Conservation (phyloP, 805 yeast species). For the Jamesozyma hellenica region DNA sequence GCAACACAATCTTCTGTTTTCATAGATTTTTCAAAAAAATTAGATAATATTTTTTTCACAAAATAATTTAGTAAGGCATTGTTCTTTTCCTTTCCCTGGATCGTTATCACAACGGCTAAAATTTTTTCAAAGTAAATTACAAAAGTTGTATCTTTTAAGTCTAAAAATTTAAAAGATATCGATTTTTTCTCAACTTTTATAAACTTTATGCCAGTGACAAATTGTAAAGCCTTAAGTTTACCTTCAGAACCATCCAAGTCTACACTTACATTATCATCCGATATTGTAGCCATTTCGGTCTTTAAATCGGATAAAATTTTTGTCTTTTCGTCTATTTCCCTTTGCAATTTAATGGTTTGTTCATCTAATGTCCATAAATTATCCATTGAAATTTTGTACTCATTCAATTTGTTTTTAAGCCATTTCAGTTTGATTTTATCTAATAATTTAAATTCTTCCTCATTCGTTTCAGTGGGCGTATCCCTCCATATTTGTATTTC, state of each 20-base stretch:
- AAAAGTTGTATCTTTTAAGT: conserved; percentile 1
- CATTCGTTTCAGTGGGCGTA: conserved; percentile 6
- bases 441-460: conserved; percentile 7
- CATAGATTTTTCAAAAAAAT: not conserved
- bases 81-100: not conserved
- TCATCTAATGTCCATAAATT: conserved; percentile 5
- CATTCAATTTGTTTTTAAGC: conserved; percentile 10
- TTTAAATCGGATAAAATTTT: not conserved
- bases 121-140: not conserved
- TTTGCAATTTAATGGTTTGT: conserved; percentile 2
- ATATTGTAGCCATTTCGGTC: not conserved
- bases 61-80: not conserved
- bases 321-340: conserved; percentile 2
- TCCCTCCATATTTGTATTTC: conserved; percentile 18
- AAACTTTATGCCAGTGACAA: conserved; percentile 13
- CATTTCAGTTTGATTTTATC: conserved; percentile 13
- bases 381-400: conserved; percentile 6
- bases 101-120: too few relatives aligned
- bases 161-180: conserved; percentile 3
- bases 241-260: conserved; percentile 5
- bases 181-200: conserved; percentile 5
- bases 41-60: not conserved
- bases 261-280: not conserved
- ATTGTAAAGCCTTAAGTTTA: conserved; percentile 7
- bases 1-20: not conserved